These are phyloP conservation scores for Lasiodiplodia theobromae DNA, from an alignment of 2,329 filamentous ascomycete genomes.

Conservation along the genomic window DNA sequence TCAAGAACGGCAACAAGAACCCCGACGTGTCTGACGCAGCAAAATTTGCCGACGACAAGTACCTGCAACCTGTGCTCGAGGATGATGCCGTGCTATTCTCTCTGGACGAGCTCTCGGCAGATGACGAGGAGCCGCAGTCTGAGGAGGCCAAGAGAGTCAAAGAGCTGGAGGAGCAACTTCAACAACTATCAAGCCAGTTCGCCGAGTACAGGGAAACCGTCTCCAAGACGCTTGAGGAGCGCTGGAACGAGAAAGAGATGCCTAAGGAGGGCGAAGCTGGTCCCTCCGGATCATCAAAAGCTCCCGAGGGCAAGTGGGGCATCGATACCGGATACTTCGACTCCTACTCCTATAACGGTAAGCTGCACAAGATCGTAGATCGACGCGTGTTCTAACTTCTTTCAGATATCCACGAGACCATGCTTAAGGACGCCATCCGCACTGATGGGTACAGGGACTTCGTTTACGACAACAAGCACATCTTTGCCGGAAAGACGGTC, in stretches of 20 bases:
- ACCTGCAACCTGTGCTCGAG: constrained; percentile 82
- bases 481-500: constrained; percentile 86
- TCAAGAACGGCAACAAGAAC: constrained; percentile 45
- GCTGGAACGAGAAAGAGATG: constrained; percentile 48
- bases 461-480: constrained; percentile 87
- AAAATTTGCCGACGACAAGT: constrained; percentile 78
- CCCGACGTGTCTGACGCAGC: constrained; percentile 66
- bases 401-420: constrained; percentile 88
- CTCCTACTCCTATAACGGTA: constrained; percentile 73
- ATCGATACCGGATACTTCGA: constrained; percentile 67
- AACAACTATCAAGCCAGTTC: constrained; percentile 49
- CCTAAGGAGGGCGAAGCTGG: constrained; percentile 40
- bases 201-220: constrained; percentile 48
- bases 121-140: constrained; percentile 34
- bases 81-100: constrained; percentile 90
- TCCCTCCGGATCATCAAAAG: constrained; percentile 31
- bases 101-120: constrained; percentile 73
- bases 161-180: constrained; percentile 30
- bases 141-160: constrained; percentile 31
- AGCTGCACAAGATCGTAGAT: constrained; percentile 33
- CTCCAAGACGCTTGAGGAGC: constrained; percentile 30
- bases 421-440: constrained; percentile 88
- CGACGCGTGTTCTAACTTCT: background rate
- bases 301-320: constrained; percentile 52
- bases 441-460: constrained; percentile 95